A percentile compares a stretch with the other conserved stretches of the same genome.
These are phyloP conservation scores for Chaetomium tenue DNA, from an alignment of 495 filamentous ascomycete genomes.

Conservation along the genomic window DNA sequence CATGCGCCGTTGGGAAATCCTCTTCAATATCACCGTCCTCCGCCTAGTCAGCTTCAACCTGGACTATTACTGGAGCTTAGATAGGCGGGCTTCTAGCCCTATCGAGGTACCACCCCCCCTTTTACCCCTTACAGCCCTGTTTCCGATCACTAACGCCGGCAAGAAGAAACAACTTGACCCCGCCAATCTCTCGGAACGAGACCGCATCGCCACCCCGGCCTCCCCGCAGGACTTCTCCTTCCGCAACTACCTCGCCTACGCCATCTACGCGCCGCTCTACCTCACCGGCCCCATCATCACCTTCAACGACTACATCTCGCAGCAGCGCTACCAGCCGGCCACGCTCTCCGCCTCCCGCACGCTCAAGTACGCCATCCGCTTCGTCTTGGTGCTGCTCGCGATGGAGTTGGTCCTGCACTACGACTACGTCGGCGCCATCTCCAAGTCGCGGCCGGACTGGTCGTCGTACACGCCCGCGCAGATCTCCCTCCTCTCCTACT, in stretches of 20 bases:
- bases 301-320: conserved; percentile 97
- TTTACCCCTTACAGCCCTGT: conserved; percentile 6
- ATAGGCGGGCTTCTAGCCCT: conserved; percentile 61
- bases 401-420: conserved; percentile 96
- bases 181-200: conserved; percentile 76
- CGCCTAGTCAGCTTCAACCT: conserved; percentile 95
- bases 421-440: conserved; percentile 91
- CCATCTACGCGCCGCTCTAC: conserved; percentile 89
- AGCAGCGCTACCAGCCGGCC: conserved; percentile 65
- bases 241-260: conserved; percentile 81
- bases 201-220: conserved; percentile 76
- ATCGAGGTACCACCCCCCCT: conserved; percentile 72
- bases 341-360: conserved; percentile 66
- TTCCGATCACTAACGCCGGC: conserved; percentile 55
- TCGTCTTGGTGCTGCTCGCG: conserved; percentile 71
- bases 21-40: conserved; percentile 95
- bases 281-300: conserved; percentile 90
- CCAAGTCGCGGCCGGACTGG: conserved; percentile 75
- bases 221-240: conserved; percentile 69
- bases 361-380: conserved; percentile 77
- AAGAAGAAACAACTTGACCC: conserved; percentile 99
- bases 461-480: conserved; percentile 81
- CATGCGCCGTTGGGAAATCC: conserved; percentile 84
- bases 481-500: conserved; percentile 86
- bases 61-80: conserved; percentile 91